These are phyloP conservation scores for Medicago lupulina DNA, from an alignment of 306 rosid species.

Conservation along the genomic window DNA sequence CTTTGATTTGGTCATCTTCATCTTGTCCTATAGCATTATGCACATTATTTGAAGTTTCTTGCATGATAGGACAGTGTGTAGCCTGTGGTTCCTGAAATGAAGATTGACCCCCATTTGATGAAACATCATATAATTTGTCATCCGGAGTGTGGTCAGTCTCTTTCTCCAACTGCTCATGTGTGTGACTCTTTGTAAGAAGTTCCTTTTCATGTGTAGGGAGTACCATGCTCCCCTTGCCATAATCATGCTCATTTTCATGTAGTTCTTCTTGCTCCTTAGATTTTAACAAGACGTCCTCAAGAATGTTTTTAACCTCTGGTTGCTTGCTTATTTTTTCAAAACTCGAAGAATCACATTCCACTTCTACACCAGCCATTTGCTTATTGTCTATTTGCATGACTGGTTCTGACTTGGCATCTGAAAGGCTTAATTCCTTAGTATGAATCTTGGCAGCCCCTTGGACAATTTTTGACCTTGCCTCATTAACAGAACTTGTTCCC, in stretches of 20 bases:
- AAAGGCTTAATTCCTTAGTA: slow-evolving; percentile 30
- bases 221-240: slow-evolving; percentile 44
- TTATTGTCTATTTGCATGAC: slow-evolving; percentile 40
- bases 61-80: slow-evolving; percentile 14
- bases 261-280: slow-evolving; percentile 42
- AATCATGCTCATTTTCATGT: slow-evolving; percentile 32
- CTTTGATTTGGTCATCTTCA: slow-evolving; percentile 47
- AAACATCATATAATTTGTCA: slow-evolving; percentile 34
- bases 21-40: slow-evolving; percentile 36
- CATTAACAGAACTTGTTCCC: slow-evolving; percentile 45
- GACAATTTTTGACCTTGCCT: slow-evolving; percentile 41
- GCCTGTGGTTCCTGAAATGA: slow-evolving; percentile 43
- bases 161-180: slow-evolving; percentile 44
- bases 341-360: slow-evolving; percentile 29
- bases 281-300: slow-evolving; percentile 33
- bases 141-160: slow-evolving; percentile 41
- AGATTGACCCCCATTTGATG: slow-evolving; percentile 41
- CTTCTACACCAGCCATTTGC: slow-evolving; percentile 35
- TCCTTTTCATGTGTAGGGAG: slow-evolving; percentile 37
- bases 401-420: slow-evolving; percentile 45
- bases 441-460: slow-evolving; percentile 39
- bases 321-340: slow-evolving; percentile 36
- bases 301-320: slow-evolving; percentile 35
- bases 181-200: slow-evolving; percentile 33
- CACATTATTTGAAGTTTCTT: slow-evolving; percentile 27